phyloP scores from a whole-genome alignment of 2,329 filamentous ascomycete genomes.

The Alternaria tenuissima region DNA sequence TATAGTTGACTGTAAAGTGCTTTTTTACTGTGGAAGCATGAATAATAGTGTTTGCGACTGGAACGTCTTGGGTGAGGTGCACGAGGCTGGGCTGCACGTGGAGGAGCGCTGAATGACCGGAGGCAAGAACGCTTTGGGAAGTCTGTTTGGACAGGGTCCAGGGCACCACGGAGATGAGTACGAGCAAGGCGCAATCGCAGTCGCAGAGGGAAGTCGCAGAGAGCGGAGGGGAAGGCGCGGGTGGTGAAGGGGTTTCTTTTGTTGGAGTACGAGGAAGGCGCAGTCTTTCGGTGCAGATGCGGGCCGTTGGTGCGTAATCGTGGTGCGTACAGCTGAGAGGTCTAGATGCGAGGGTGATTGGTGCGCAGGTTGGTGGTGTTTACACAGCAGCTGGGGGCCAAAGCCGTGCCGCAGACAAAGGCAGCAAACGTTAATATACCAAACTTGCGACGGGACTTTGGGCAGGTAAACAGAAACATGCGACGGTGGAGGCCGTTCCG shows the following conservation, averaged over 20 bases:
- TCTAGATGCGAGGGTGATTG: conserved; percentile 26
- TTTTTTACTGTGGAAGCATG: conserved; percentile 27
- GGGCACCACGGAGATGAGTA: conserved; percentile 21
- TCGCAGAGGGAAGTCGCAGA: conserved; percentile 10
- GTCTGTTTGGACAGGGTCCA: conserved; percentile 29
- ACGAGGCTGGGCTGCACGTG: conserved; percentile 19
- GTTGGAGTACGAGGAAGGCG: conserved; percentile 16
- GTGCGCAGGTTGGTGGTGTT: conserved; percentile 15
- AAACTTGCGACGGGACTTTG: not conserved
- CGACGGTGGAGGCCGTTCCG: conserved; percentile 2
- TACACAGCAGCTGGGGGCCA: conserved; percentile 6
- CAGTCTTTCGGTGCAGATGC: conserved; percentile 12
- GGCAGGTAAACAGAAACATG: not conserved
- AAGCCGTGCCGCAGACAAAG: not conserved
- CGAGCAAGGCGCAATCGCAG: conserved; percentile 10
- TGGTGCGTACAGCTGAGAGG: conserved; percentile 17
- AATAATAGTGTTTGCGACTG: not conserved
- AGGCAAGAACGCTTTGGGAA: conserved; percentile 27
- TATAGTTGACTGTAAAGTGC: conserved; percentile 6
- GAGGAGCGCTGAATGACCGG: conserved; percentile 13
- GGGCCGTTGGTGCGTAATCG: conserved; percentile 19
- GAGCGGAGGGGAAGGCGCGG: not conserved
- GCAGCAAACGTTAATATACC: conserved; percentile 7
- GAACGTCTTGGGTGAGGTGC: conserved; percentile 1
- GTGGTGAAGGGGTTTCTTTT: not conserved